These are phyloP conservation scores for Aspergillus hancockii DNA, from an alignment of 495 filamentous ascomycete genomes.

Conservation along the genomic window DNA sequence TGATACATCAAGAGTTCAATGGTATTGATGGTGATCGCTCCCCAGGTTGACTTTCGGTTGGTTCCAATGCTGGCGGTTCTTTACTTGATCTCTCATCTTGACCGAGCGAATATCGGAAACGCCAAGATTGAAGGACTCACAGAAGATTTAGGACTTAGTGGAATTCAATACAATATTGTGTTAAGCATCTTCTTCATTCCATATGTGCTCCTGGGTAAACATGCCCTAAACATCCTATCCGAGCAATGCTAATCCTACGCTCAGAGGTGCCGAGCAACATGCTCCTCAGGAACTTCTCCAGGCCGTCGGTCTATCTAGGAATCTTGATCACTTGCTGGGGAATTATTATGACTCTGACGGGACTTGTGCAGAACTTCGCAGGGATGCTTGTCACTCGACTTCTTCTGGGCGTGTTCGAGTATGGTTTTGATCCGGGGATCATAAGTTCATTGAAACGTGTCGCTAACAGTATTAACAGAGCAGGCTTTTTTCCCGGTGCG, in stretches of 20 bases:
- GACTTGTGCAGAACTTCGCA: conserved; percentile 54
- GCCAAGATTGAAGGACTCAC: conserved; percentile 71
- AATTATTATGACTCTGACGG: conserved; percentile 48
- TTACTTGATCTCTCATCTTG: conserved; percentile 54
- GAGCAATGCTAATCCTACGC: conserved; percentile 21
- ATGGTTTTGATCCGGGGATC: not conserved
- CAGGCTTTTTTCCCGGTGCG: conserved; percentile 68
- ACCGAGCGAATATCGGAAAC: conserved; percentile 69
- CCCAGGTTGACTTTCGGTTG: conserved; percentile 27
- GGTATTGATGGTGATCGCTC: not conserved
- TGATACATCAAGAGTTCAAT: not conserved
- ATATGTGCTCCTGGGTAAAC: conserved; percentile 63
- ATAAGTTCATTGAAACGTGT: not conserved
- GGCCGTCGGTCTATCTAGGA: conserved; percentile 34
- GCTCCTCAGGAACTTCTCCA: conserved; percentile 45
- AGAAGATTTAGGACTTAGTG: conserved; percentile 59
- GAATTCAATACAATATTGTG: conserved; percentile 59
- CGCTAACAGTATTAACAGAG: conserved; percentile 9
- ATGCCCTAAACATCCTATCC: not conserved
- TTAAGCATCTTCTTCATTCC: conserved; percentile 69
- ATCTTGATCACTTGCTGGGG: conserved; percentile 21
- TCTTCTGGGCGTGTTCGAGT: conserved; percentile 66
- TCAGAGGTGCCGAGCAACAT: conserved; percentile 59
- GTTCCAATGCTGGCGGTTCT: conserved; percentile 40
- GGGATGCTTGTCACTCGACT: conserved; percentile 60